Evolutionary conservation across 2,329 filamentous ascomycete genomes (phyloP).

Genomic region (Xylaria sp.): DNA sequence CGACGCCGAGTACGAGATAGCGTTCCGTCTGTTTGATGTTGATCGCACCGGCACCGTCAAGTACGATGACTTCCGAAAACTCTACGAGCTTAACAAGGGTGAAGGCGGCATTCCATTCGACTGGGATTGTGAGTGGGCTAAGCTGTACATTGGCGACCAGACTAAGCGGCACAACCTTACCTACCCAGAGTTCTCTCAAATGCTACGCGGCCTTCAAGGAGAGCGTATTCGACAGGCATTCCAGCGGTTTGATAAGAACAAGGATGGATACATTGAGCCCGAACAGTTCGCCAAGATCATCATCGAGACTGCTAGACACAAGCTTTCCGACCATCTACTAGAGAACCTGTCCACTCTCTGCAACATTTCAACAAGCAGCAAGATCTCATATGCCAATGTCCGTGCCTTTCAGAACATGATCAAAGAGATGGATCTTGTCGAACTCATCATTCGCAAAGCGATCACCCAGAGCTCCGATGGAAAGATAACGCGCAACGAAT

Average conservation of each 20-base stretch:
- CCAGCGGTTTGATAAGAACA: slow-evolving; percentile 87
- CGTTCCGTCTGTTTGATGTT: slow-evolving; percentile 94
- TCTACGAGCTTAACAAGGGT: slow-evolving; percentile 92
- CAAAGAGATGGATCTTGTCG: slow-evolving; percentile 96
- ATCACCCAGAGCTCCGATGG: slow-evolving; percentile 84
- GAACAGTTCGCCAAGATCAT: slow-evolving; percentile 98
- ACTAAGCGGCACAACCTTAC: slow-evolving; percentile 90
- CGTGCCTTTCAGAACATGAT: slow-evolving; percentile 98
- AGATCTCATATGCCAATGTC: slow-evolving; percentile 97
- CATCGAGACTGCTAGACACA: slow-evolving; percentile 89
- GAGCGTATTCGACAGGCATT: slow-evolving; percentile 97
- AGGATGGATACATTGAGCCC: slow-evolving; percentile 93
- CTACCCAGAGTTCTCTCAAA: slow-evolving; percentile 96
- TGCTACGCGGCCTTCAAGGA: slow-evolving; percentile 94
- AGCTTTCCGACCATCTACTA: slow-evolving; percentile 95
- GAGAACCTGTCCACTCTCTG: slow-evolving; percentile 91
- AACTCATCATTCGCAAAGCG: slow-evolving; percentile 90
- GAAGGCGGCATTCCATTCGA: slow-evolving; percentile 88
- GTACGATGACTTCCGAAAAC: slow-evolving; percentile 84
- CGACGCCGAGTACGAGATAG: slow-evolving; percentile 98
- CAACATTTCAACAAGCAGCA: slow-evolving; percentile 90
- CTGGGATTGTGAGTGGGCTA: slow-evolving; percentile 97
- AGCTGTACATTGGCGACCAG: slow-evolving; percentile 89
- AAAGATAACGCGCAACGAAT: slow-evolving; percentile 93
- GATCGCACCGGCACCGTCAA: slow-evolving; percentile 86